These are phyloP conservation scores for Claviceps lovelessii DNA, from an alignment of 2,329 filamentous ascomycete genomes.

Conservation along the genomic window DNA sequence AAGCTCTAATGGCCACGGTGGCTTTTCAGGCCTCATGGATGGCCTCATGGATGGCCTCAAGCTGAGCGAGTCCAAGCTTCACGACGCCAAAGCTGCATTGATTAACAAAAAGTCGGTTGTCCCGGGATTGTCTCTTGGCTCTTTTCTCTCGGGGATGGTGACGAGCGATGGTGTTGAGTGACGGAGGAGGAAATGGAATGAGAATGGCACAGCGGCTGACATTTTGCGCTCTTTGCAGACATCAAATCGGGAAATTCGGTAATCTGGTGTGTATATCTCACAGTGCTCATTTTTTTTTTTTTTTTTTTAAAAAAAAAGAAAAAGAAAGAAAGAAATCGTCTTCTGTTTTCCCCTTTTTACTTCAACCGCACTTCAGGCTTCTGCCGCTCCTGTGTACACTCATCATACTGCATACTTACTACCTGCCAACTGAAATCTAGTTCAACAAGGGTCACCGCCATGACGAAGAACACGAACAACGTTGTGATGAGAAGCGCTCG, in stretches of 20 bases:
- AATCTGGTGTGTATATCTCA: constrained; percentile 35
- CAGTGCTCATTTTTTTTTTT: neutral
- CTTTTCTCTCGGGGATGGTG: too few species aligned
- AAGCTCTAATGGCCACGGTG: constrained; percentile 7
- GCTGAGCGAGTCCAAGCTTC: constrained; percentile 36
- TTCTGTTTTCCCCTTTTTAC: neutral
- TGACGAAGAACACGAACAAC: constrained; percentile 81
- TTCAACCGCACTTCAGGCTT: too few species aligned
- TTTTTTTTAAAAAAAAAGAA: neutral
- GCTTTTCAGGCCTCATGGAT: constrained; percentile 24
- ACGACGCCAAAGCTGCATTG: constrained; percentile 42
- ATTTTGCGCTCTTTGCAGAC: constrained; percentile 8
- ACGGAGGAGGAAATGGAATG: neutral
- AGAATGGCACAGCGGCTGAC: neutral
- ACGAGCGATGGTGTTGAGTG: neutral
- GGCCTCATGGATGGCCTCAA: constrained; percentile 38
- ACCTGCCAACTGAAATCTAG: constrained; percentile 16
- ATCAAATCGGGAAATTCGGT: constrained; percentile 47
- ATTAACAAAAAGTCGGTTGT: constrained; percentile 42
- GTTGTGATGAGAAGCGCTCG: constrained; percentile 66
- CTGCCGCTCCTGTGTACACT: too few species aligned
- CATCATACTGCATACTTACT: neutral
- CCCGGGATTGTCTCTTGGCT: neutral
- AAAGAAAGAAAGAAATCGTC: too few species aligned
- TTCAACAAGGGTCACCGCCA: constrained; percentile 84